phyloP scores from a whole-genome alignment of 176 grass and related monocot genomes.

The Thinopyrum elongatum region DNA sequence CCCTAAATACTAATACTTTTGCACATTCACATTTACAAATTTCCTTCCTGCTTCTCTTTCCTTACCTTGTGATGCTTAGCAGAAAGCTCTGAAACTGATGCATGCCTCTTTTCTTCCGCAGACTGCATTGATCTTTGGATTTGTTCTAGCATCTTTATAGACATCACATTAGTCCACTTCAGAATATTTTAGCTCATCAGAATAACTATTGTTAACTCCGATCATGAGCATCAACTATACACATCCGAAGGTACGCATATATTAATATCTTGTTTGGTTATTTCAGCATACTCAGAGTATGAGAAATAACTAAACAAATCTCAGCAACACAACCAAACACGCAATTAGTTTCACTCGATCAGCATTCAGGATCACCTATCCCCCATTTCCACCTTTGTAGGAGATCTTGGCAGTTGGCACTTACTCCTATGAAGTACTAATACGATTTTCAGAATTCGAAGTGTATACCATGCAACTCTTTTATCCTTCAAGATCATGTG shows the following conservation, averaged over 20 bases:
- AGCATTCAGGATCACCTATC: background rate
- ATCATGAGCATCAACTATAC: conserved; percentile 5
- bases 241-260: conserved; percentile 1
- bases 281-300: conserved; percentile 9
- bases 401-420: conserved; percentile 1
- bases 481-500: background rate
- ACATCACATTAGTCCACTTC: conserved; percentile 27
- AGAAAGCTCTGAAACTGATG: conserved; percentile 71
- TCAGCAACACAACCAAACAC: conserved; percentile 12
- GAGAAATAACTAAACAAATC: background rate
- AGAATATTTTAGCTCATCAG: conserved; percentile 26
- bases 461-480: conserved; percentile 9
- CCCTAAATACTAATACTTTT: background rate
- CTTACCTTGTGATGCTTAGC: conserved; percentile 87
- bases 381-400: background rate
- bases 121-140: conserved; percentile 40
- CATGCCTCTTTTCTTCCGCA: conserved; percentile 79
- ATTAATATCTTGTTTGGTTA: conserved; percentile 18
- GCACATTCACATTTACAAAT: background rate
- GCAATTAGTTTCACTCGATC: conserved; percentile 12
- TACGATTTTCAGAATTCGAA: conserved; percentile 10
- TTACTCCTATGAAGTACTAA: conserved; percentile 5
- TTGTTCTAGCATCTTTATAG: conserved; percentile 88
- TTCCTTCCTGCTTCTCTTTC: conserved; percentile 22
- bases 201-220: conserved; percentile 12